Evolutionary conservation across 345 rosid genomes (phyloP).

Genomic region (Corymbia maculata): DNA sequence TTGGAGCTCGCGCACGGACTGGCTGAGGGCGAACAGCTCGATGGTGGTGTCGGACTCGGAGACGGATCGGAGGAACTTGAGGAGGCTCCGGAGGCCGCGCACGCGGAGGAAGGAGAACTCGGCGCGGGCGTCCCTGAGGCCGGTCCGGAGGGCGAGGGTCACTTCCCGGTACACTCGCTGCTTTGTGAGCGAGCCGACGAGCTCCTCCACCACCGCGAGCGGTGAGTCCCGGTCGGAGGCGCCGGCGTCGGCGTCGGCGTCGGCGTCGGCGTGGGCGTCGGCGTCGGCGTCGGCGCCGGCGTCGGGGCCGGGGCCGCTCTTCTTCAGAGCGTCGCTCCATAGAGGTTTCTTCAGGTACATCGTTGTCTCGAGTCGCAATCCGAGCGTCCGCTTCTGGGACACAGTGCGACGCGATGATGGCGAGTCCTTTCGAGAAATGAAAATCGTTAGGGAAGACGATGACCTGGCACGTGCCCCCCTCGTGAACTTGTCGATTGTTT

Average conservation of each 20-base stretch:
- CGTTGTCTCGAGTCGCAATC: background rate
- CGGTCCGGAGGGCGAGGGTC: conserved; percentile 81
- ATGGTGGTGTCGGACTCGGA: conserved; percentile 68
- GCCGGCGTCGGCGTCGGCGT: background rate
- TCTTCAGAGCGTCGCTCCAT: conserved; percentile 41
- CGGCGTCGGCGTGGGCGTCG: background rate
- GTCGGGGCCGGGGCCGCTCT: background rate
- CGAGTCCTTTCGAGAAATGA: background rate
- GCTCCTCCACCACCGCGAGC: conserved; percentile 60
- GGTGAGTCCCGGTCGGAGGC: conserved; percentile 11
- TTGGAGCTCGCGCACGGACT: conserved; percentile 73
- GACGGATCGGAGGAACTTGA: conserved; percentile 71
- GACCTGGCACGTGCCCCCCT: background rate
- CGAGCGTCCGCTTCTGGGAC: background rate
- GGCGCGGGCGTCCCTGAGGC: conserved; percentile 78
- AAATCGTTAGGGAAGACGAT: background rate
- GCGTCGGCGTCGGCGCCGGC: background rate
- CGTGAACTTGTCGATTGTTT: background rate
- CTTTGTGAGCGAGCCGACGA: conserved; percentile 49
- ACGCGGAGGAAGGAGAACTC: conserved; percentile 92
- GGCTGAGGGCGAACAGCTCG: conserved; percentile 61
- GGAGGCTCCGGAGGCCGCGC: conserved; percentile 81
- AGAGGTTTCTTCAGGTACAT: conserved; percentile 56
- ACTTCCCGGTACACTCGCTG: conserved; percentile 76
- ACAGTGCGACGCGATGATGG: background rate